These are phyloP conservation scores for Penicillium bovifimosum DNA, from an alignment of 495 filamentous ascomycete species.

Conservation along the genomic window DNA sequence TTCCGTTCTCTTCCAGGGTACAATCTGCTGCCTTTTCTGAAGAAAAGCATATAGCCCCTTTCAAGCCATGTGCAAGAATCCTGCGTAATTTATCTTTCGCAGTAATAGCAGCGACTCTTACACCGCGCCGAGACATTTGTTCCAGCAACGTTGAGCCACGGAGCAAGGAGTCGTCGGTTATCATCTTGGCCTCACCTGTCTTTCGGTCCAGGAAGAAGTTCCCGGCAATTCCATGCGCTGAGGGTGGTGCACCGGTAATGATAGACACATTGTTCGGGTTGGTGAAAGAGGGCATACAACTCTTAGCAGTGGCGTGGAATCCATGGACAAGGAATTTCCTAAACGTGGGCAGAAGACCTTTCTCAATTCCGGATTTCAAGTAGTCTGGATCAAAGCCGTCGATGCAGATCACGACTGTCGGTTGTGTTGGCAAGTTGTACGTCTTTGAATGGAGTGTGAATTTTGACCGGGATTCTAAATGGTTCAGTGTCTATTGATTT, in stretches of 20 bases:
- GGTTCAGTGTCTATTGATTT: background rate
- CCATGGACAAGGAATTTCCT: slow-evolving; percentile 20
- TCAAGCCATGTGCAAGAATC: slow-evolving; percentile 29
- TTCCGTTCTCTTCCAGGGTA: slow-evolving; percentile 20
- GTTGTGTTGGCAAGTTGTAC: slow-evolving; percentile 18
- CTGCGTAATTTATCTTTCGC: slow-evolving; percentile 35
- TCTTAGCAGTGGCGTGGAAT: slow-evolving; percentile 28
- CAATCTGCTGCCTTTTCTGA: slow-evolving; percentile 23
- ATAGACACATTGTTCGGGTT: slow-evolving; percentile 35
- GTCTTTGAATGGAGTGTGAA: slow-evolving; percentile 18
- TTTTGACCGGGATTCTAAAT: slow-evolving; percentile 14
- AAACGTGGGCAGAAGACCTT: slow-evolving; percentile 28
- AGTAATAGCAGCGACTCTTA: slow-evolving; percentile 34
- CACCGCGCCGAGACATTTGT: slow-evolving; percentile 27
- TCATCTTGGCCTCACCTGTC: slow-evolving; percentile 31
- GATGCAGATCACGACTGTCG: slow-evolving; percentile 32
- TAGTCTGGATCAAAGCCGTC: slow-evolving; percentile 37
- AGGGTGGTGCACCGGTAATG: slow-evolving; percentile 29
- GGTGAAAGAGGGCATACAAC: slow-evolving; percentile 35
- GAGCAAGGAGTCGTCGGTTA: slow-evolving; percentile 27
- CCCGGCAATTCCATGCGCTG: slow-evolving; percentile 29
- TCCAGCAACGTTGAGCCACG: slow-evolving; percentile 32
- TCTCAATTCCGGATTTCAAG: slow-evolving; percentile 20
- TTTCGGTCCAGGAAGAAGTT: slow-evolving; percentile 34
- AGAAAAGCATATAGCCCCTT: slow-evolving; percentile 32